Conservation (phyloP, 2,329 filamentous ascomycete species). For the Diaporthe australafricana region DNA sequence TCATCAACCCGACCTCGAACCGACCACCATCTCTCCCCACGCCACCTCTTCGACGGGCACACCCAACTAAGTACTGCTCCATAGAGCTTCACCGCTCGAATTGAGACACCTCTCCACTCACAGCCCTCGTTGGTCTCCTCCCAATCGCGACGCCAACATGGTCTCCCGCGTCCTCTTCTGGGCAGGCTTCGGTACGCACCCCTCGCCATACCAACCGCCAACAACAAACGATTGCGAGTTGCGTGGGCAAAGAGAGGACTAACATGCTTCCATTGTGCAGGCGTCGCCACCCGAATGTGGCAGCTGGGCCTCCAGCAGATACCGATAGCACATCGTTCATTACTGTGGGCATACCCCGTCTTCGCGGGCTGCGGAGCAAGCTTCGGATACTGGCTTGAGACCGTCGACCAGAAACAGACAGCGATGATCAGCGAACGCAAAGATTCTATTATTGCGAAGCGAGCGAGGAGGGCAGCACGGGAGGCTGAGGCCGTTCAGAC, state of each 20-base stretch:
- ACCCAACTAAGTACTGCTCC: conserved; percentile 29
- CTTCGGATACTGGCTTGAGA: conserved; percentile 97
- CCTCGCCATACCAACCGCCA: conserved; percentile 24
- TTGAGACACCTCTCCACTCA: conserved; percentile 31
- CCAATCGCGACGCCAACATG: conserved; percentile 55
- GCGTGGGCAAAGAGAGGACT: not conserved
- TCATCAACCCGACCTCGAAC: conserved; percentile 27
- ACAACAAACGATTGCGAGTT: not conserved
- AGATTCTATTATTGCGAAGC: conserved; percentile 86
- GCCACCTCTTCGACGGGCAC: conserved; percentile 19
- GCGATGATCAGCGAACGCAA: conserved; percentile 83
- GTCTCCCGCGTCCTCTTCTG: conserved; percentile 80
- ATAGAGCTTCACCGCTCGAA: conserved; percentile 26
- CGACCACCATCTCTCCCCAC: not conserved
- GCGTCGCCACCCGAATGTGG: conserved; percentile 92
- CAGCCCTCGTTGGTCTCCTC: not conserved
- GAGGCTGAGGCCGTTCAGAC: conserved; percentile 61
- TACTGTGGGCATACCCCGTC: conserved; percentile 91
- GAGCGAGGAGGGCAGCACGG: conserved; percentile 78
- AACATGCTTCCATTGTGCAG: conserved; percentile 57
- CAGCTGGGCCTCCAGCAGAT: conserved; percentile 99
- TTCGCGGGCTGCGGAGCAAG: conserved; percentile 88
- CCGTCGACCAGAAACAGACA: conserved; percentile 86
- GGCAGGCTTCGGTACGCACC: conserved; percentile 86
- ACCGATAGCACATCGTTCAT: conserved; percentile 86